A percentile compares a stretch with the other conserved stretches of the same genome.
Conservation (phyloP, 768 basidiomycete genomes). For the Pleurotus giganteus region DNA sequence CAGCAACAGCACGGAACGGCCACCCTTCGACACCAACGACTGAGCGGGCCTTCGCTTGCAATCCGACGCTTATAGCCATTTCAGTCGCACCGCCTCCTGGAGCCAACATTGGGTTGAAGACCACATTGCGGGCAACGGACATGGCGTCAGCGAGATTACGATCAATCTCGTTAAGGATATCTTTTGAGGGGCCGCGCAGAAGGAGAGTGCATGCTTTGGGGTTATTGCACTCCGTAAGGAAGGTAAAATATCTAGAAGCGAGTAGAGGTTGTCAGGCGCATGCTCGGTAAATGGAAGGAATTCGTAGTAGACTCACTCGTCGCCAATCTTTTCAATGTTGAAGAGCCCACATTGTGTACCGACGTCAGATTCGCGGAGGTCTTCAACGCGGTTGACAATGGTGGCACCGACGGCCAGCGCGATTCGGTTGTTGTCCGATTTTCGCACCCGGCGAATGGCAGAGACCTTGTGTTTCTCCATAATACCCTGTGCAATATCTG, state of each 20-base stretch:
- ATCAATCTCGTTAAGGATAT: constrained; percentile 97
- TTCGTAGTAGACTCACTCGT: constrained; percentile 65
- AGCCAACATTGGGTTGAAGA: constrained; percentile 92
- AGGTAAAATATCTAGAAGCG: constrained; percentile 82
- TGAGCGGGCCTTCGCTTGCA: constrained; percentile 75
- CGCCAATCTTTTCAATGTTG: constrained; percentile 95
- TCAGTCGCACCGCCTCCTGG: constrained; percentile 98
- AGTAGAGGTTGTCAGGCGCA: constrained; percentile 1
- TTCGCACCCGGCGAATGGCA: constrained; percentile 95
- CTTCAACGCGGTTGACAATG: constrained; percentile 95
- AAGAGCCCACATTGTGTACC: constrained; percentile 96
- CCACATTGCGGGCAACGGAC: constrained; percentile 94
- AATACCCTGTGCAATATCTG: constrained; percentile 92
- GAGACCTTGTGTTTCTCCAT: constrained; percentile 85
- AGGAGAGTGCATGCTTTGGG: constrained; percentile 99
- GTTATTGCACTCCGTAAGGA: constrained; percentile 84
- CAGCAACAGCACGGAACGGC: constrained; percentile 89
- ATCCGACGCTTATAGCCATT: constrained; percentile 92
- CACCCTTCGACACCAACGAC: constrained; percentile 89
- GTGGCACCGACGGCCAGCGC: constrained; percentile 94
- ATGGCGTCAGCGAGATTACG: constrained; percentile 97
- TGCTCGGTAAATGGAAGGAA: constrained; percentile 12
- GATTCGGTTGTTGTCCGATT: constrained; percentile 98
- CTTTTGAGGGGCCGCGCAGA: constrained; percentile 96
- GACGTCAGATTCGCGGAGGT: constrained; percentile 87